phyloP scores from a whole-genome alignment of 139 green algal genomes.

The Coelastrella sp. region DNA sequence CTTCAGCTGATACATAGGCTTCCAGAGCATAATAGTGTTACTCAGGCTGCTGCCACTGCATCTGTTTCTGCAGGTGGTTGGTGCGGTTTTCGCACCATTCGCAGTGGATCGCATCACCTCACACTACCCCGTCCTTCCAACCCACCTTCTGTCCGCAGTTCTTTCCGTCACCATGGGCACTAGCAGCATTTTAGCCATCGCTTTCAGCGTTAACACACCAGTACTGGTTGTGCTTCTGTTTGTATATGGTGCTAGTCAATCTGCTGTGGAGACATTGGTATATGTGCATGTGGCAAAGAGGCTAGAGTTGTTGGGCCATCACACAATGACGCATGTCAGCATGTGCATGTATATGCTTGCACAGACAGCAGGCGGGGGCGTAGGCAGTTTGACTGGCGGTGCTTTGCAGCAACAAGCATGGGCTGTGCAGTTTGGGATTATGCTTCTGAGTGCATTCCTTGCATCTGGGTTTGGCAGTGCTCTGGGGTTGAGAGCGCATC shows the following conservation, averaged over 20 bases:
- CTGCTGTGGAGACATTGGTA: neutral
- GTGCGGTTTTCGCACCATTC: neutral
- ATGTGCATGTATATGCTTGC: conserved; percentile 11
- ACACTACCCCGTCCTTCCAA: neutral
- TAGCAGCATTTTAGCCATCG: neutral
- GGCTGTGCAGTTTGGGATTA: neutral
- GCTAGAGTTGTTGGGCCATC: neutral
- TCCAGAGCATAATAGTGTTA: no score
- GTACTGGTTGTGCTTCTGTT: neutral
- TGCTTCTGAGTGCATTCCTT: neutral
- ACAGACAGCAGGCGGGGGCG: neutral
- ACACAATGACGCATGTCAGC: neutral
- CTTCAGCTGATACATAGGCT: no score
- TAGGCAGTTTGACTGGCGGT: neutral
- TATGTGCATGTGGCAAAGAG: neutral
- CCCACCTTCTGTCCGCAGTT: neutral
- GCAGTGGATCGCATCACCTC: neutral
- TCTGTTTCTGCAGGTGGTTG: conserved; percentile 4
- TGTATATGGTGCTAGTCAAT: neutral
- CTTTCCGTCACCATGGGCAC: neutral
- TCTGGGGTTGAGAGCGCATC: no score
- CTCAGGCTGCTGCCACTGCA: no score
- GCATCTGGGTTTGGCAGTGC: neutral
- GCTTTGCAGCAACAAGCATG: neutral
- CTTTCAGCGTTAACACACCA: neutral